These are phyloP conservation scores for Rhododendron vialii DNA, from an alignment of 148 eudicot genomes.

Conservation along the genomic window DNA sequence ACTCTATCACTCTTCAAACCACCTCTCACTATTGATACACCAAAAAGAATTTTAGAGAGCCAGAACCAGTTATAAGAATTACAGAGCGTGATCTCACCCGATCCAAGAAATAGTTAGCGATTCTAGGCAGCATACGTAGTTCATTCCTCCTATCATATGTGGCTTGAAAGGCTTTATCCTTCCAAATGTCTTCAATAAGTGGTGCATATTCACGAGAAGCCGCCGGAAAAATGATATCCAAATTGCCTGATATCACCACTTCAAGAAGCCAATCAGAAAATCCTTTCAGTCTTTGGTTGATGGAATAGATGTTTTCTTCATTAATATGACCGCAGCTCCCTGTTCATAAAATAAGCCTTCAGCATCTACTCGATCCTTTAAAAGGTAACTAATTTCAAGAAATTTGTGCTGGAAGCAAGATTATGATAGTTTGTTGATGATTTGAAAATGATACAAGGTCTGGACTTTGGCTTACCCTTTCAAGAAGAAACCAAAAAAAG, in stretches of 20 bases:
- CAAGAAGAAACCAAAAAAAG: neutral
- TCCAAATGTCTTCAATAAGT: constrained; percentile 70
- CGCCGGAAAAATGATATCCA: constrained; percentile 63
- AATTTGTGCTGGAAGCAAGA: neutral
- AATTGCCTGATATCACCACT: constrained; percentile 60
- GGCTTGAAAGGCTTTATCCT: constrained; percentile 68
- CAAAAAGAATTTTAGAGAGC: neutral
- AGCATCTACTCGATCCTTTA: neutral
- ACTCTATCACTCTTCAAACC: neutral
- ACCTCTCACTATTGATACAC: neutral
- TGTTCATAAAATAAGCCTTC: constrained; percentile 14
- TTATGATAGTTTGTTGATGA: neutral
- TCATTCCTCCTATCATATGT: constrained; percentile 60
- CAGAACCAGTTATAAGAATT: constrained; percentile 1
- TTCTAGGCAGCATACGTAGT: constrained; percentile 52
- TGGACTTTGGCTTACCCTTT: neutral
- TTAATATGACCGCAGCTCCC: constrained; percentile 20
- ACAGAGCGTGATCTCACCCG: constrained; percentile 37
- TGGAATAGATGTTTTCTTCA: constrained; percentile 34
- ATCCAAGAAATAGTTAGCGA: constrained; percentile 61
- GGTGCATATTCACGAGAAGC: constrained; percentile 73
- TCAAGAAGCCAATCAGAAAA: constrained; percentile 77
- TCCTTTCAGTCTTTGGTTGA: constrained; percentile 48
- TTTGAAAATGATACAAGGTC: neutral
- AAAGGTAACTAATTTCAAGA: neutral